These are phyloP conservation scores for Colletotrichum caudatum DNA, from an alignment of 2,329 filamentous ascomycete genomes.

Conservation along the genomic window DNA sequence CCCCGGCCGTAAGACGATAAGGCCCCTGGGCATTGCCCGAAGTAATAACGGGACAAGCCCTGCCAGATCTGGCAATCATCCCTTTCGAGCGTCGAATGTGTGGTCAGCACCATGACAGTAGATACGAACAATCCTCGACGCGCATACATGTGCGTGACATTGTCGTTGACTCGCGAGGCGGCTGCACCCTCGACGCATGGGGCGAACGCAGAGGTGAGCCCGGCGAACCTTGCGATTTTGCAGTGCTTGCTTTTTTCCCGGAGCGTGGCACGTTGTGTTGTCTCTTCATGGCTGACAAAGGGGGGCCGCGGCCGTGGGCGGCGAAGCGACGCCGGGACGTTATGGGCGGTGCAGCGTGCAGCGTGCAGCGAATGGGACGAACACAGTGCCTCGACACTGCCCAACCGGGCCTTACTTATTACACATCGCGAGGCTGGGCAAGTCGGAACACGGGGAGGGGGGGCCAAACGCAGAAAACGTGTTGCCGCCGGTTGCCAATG, in stretches of 20 bases:
- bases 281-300: background rate
- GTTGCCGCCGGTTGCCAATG: slow-evolving; percentile 9
- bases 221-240: background rate
- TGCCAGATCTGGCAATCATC: background rate
- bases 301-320: background rate
- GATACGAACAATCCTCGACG: slow-evolving; percentile 1
- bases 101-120: background rate
- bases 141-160: background rate
- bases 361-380: slow-evolving; percentile 24
- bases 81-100: background rate
- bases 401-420: background rate
- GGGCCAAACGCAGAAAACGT: background rate
- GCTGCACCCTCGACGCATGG: background rate
- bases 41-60: background rate
- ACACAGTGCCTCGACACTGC: slow-evolving; percentile 6
- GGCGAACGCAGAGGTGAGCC: too few species aligned
- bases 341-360: background rate
- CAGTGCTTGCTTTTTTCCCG: background rate
- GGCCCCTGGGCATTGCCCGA: background rate
- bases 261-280: background rate
- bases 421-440: background rate
- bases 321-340: slow-evolving; percentile 2
- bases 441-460: too few species aligned
- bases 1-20: slow-evolving; percentile 5
- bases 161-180: slow-evolving; percentile 10